A percentile compares a stretch with the other conserved stretches of the same genome.
These are phyloP conservation scores for Metschnikowia sp. DNA, from an alignment of 805 yeast species.

Conservation along the genomic window DNA sequence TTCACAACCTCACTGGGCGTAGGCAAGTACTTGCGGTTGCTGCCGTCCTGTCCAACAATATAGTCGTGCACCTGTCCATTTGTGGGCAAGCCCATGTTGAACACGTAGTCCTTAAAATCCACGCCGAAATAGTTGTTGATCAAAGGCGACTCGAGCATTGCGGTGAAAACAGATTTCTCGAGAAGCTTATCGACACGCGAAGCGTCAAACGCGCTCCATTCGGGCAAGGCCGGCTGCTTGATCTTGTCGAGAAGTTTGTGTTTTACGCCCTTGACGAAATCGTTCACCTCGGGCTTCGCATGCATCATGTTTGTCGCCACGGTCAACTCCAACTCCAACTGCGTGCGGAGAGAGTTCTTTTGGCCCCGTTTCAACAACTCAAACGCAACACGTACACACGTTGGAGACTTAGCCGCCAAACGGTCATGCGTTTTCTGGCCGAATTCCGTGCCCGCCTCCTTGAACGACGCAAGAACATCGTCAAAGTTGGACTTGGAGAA, in stretches of 20 bases:
- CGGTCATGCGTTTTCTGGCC: conserved; percentile 56
- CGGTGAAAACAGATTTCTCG: conserved; percentile 17
- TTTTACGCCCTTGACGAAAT: conserved; percentile 68
- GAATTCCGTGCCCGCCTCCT: conserved; percentile 58
- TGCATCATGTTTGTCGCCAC: conserved; percentile 73
- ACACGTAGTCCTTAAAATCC: conserved; percentile 48
- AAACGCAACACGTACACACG: conserved; percentile 72
- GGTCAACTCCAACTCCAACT: conserved; percentile 68
- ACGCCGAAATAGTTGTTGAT: conserved; percentile 39
- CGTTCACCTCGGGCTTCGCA: conserved; percentile 47
- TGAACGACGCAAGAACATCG: conserved; percentile 52
- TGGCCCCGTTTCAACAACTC: conserved; percentile 64
- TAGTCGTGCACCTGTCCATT: conserved; percentile 61
- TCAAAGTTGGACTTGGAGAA: conserved; percentile 56
- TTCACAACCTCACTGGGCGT: conserved; percentile 64
- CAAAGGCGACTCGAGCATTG: conserved; percentile 26
- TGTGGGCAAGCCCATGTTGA: conserved; percentile 75
- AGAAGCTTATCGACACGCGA: conserved; percentile 21
- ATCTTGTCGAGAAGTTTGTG: conserved; percentile 62
- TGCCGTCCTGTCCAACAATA: conserved; percentile 66
- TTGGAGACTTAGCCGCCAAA: conserved; percentile 65
- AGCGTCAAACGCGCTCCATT: conserved; percentile 39
- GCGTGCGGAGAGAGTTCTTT: conserved; percentile 54
- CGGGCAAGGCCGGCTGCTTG: conserved; percentile 46
- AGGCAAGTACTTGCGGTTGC: conserved; percentile 63